Percentiles rank a stretch among this genome's conserved stretches.
Conservation (phyloP, 805 yeast genomes). For the Priceomyces medius region DNA sequence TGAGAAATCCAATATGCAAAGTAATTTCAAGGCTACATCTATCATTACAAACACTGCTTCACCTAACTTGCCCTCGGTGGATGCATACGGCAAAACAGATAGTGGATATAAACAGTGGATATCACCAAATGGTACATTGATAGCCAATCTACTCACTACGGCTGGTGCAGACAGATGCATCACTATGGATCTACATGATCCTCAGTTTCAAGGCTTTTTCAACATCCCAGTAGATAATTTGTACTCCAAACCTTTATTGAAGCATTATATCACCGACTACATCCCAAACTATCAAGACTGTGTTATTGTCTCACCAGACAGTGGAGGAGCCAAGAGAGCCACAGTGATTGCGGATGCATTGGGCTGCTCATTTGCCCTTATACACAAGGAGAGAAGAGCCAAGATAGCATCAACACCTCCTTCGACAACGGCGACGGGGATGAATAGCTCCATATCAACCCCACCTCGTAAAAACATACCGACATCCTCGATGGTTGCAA, state of each 20-base stretch:
- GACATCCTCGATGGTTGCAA: constrained; percentile 51
- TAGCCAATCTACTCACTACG: constrained; percentile 81
- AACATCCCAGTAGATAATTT: constrained; percentile 95
- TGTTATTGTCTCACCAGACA: constrained; percentile 95
- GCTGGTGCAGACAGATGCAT: constrained; percentile 97
- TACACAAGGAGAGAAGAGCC: constrained; percentile 86
- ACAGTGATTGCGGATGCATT: constrained; percentile 89
- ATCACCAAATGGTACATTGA: constrained; percentile 89
- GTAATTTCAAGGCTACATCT: constrained; percentile 20
- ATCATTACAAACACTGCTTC: constrained; percentile 34
- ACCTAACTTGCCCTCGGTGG: constrained; percentile 31
- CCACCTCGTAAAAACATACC: constrained; percentile 17
- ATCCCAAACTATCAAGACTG: constrained; percentile 81
- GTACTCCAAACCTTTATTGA: constrained; percentile 83
- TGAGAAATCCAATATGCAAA: constrained; percentile 7
- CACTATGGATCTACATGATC: constrained; percentile 97
- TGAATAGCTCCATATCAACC: constrained; percentile 10
- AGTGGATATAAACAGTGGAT: constrained; percentile 91
- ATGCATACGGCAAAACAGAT: constrained; percentile 42
- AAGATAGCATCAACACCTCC: constrained; percentile 36
- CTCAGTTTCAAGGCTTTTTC: constrained; percentile 97
- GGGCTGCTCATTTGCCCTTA: constrained; percentile 86
- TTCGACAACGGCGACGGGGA: constrained; percentile 18
- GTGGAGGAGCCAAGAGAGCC: constrained; percentile 98
- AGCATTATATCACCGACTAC: constrained; percentile 73